Percentiles rank a stretch among this genome's conserved stretches.
Conservation (phyloP, 1,284 basidiomycete genomes). For the Ceratobasidium theobromae region DNA sequence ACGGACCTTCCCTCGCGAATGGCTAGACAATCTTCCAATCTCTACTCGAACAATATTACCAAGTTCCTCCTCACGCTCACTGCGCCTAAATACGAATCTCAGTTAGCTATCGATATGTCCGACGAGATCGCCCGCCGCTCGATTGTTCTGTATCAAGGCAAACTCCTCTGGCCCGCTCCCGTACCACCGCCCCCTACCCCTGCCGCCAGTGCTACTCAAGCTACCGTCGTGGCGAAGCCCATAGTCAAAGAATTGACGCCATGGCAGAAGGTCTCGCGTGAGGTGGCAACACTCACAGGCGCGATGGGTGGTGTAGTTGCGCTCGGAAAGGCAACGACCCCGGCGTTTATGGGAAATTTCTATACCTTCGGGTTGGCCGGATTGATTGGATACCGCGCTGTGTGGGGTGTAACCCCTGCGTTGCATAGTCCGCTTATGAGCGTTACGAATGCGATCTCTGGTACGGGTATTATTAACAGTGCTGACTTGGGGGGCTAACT, state of each 20-base stretch:
- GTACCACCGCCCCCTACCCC: slow-evolving; percentile 58
- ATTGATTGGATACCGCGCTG: slow-evolving; percentile 79
- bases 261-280: slow-evolving; percentile 74
- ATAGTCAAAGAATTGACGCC: slow-evolving; percentile 69
- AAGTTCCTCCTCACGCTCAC: slow-evolving; percentile 80
- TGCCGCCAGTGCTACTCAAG: slow-evolving; percentile 47
- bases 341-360: slow-evolving; percentile 67
- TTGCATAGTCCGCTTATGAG: slow-evolving; percentile 55
- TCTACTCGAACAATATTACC: slow-evolving; percentile 87
- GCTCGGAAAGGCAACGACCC: slow-evolving; percentile 73
- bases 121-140: slow-evolving; percentile 84
- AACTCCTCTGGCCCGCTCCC: slow-evolving; percentile 58
- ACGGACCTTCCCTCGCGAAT: slow-evolving; percentile 80
- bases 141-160: slow-evolving; percentile 69
- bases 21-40: slow-evolving; percentile 80
- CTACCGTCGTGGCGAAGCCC: slow-evolving; percentile 51
- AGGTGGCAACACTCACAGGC: slow-evolving; percentile 68
- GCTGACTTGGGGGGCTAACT: not conserved
- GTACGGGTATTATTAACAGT: not conserved
- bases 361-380: slow-evolving; percentile 41
- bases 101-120: slow-evolving; percentile 63
- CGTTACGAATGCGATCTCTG: slow-evolving; percentile 54
- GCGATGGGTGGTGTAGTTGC: slow-evolving; percentile 72
- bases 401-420: slow-evolving; percentile 84
- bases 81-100: slow-evolving; percentile 50